A percentile compares a stretch with the other conserved stretches of the same genome.
These are phyloP conservation scores for Leishmania martiniquensis DNA, from an alignment of 208 protist species.

Conservation along the genomic window DNA sequence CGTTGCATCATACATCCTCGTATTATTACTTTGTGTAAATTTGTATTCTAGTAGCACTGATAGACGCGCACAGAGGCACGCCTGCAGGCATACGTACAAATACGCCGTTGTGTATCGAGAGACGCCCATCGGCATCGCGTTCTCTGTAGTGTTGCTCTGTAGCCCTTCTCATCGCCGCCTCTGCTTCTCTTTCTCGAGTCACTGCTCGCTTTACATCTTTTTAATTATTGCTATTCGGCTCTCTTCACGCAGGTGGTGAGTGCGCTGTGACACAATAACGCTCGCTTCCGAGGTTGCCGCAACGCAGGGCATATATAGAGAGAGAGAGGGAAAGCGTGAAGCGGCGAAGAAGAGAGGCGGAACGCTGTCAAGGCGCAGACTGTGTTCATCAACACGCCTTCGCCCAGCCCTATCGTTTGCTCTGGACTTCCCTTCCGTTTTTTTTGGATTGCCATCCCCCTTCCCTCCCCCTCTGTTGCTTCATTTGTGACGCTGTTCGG, in stretches of 20 bases:
- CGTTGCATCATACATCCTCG: not conserved
- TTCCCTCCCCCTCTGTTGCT: not conserved
- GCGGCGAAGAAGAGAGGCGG: not conserved
- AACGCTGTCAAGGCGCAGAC: not conserved
- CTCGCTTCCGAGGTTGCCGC: not conserved
- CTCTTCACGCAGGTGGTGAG: not conserved
- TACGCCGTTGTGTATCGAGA: not conserved
- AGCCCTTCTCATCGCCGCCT: not conserved
- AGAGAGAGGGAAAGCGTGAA: not conserved
- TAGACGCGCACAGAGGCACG: too few relatives aligned
- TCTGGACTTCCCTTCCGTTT: not conserved
- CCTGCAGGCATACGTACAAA: too few relatives aligned
- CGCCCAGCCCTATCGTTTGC: too few relatives aligned
- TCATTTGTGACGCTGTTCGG: not conserved
- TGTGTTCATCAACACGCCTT: not conserved
- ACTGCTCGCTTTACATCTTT: not conserved
- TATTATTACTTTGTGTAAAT: constrained; percentile 2
- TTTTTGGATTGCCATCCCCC: not conserved
- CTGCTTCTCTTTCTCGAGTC: not conserved
- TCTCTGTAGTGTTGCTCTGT: not conserved
- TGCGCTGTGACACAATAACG: not conserved
- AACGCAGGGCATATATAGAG: not conserved
- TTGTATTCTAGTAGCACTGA: not conserved
- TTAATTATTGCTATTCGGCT: not conserved
- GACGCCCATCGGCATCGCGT: not conserved